Base-by-base conservation (phyloP, 2,329 filamentous ascomycete genomes). In the Fusarium sp. region DNA sequence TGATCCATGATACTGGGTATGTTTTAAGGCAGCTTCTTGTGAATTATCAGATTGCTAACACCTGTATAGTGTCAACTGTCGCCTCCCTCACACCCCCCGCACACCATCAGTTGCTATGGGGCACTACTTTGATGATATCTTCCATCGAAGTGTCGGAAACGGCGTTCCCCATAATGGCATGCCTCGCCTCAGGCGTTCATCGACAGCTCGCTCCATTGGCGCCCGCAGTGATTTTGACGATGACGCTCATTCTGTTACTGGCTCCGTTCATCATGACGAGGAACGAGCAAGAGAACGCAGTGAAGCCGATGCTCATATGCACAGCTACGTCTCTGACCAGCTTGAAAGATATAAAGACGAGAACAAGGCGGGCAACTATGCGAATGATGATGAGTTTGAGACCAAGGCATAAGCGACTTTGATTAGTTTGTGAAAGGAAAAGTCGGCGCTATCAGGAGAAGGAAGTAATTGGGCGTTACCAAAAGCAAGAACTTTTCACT, bases 1-100 rank as follows among this genome's bases (percentile, higher is more conserved):
- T 98, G 88, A 98, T 98, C 63, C 95, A 98, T 74, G 96, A 98
- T 76, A 97, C 95, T 72, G 95, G 94, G 92, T 96, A 89, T 83
- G 90, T 82, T 69, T 31, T 57, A 8, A 47, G 16, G 8, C 2
- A 37, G 40, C 20, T 47, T 51, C 13, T 45, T 13, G 4, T 41
- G 5, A n/a, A 37, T 31, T 11, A 36, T 11, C 31, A 7, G 20
- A 26, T 30, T 56, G 74, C 84, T 89, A 80, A 88, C 78, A 42
- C 52, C 16, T 31, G 7, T 4, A 41, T 70, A 95, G 92, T 71
- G 86, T 97, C 76, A 96, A 89, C 77, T 97, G 94, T 78, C 92
- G 94, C 74, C 89, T 97, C 15, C 94, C 95, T 2, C 93, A 97
- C 75, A 98, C 96, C 1, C 96, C 96, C 15, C 92, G 94, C 50